A percentile compares a stretch with the other conserved stretches of the same genome.
Conservation (phyloP, 2,329 filamentous ascomycete genomes). For the Colletotrichum destructivum region DNA sequence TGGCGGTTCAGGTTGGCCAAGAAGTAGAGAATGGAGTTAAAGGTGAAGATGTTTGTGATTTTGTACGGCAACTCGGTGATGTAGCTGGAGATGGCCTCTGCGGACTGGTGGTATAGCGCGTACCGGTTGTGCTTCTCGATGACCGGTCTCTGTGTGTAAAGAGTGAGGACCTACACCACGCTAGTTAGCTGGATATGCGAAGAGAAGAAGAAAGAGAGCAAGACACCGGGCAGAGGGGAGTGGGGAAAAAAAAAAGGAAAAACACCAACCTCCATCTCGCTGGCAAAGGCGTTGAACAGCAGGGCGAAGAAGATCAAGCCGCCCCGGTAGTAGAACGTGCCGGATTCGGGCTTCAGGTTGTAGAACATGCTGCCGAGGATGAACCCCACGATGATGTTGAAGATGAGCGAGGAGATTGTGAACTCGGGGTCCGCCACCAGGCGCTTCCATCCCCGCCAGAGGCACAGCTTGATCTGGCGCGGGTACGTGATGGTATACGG, state of each 20-base stretch:
- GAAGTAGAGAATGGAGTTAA: slow-evolving; percentile 77
- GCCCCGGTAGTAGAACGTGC: slow-evolving; percentile 67
- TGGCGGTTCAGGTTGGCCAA: slow-evolving; percentile 74
- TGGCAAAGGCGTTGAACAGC: slow-evolving; percentile 52
- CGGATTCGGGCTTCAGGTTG: slow-evolving; percentile 66
- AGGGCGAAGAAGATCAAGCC: slow-evolving; percentile 50
- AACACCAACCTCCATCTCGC: slow-evolving; percentile 45
- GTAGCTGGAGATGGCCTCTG: slow-evolving; percentile 75
- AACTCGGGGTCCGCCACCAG: slow-evolving; percentile 75
- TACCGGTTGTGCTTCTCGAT: slow-evolving; percentile 49
- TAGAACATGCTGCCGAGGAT: slow-evolving; percentile 79
- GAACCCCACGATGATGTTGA: slow-evolving; percentile 52
- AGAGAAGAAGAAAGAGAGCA: neutral
- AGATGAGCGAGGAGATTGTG: slow-evolving; percentile 76
- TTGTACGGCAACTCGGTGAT: slow-evolving; percentile 76
- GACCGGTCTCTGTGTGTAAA: slow-evolving; percentile 47
- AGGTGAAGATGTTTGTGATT: slow-evolving; percentile 68
- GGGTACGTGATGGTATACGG: slow-evolving; percentile 75
- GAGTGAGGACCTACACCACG: slow-evolving; percentile 31
- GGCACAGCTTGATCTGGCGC: slow-evolving; percentile 73
- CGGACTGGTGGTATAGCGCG: slow-evolving; percentile 54
- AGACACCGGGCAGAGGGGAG: too few species aligned
- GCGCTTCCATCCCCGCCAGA: slow-evolving; percentile 76
- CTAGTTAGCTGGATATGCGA: neutral
- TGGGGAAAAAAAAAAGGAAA: too few species aligned